Conservation (phyloP, 768 basidiomycete species). For the Tricholoma sp. region DNA sequence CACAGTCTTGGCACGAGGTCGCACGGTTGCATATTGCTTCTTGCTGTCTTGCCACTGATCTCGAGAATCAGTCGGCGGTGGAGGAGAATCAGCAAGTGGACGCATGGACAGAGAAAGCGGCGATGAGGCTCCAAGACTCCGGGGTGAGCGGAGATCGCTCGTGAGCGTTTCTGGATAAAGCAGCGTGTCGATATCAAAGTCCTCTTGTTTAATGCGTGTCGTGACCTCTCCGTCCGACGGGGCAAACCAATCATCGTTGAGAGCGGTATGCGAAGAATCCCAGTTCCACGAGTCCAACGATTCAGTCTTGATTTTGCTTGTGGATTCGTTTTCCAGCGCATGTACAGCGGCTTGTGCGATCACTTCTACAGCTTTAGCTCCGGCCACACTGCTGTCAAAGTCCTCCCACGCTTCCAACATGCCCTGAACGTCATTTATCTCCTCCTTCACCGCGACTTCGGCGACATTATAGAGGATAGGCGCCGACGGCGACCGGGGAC, state of each 20-base stretch:
- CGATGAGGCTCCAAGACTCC: conserved; percentile 19
- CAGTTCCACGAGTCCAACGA: conserved; percentile 41
- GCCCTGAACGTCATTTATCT: conserved; percentile 56
- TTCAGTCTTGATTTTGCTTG: conserved; percentile 37
- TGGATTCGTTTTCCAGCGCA: conserved; percentile 22
- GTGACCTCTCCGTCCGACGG: conserved; percentile 24
- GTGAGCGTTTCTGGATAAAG: conserved; percentile 25
- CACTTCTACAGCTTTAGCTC: conserved; percentile 39
- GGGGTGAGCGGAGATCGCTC: conserved; percentile 15
- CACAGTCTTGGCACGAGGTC: conserved; percentile 36
- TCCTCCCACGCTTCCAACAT: conserved; percentile 71
- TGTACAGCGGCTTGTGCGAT: conserved; percentile 31
- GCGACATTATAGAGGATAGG: conserved; percentile 27
- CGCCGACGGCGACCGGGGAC: conserved; percentile 58
- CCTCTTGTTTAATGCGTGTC: conserved; percentile 43
- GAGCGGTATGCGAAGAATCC: conserved; percentile 25
- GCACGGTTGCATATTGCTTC: conserved; percentile 21
- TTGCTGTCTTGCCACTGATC: conserved; percentile 7
- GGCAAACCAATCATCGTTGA: conserved; percentile 22
- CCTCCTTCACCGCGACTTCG: conserved; percentile 49
- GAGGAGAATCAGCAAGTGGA: conserved; percentile 21
- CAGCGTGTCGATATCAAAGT: conserved; percentile 35
- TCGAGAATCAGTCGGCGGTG: conserved; percentile 17
- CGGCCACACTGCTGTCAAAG: conserved; percentile 41
- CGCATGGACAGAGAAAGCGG: conserved; percentile 25